Evolutionary conservation across 2,329 filamentous ascomycete genomes (phyloP).

Genomic region (Claviceps digitariae): DNA sequence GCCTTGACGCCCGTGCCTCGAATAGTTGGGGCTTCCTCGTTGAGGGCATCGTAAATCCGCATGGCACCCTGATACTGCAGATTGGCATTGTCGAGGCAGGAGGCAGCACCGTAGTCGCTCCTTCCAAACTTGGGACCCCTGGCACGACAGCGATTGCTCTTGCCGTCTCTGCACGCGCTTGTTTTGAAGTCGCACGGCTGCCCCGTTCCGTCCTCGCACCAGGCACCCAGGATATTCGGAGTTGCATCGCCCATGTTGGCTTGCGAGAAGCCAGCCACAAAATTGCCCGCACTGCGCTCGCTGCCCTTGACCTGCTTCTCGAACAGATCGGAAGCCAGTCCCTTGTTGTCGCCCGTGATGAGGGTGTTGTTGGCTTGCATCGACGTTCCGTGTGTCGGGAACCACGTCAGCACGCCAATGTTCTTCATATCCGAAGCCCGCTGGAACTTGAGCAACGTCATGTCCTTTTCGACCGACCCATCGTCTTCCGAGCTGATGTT

Average conservation of each 20-base stretch:
- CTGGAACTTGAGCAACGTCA: conserved; percentile 66
- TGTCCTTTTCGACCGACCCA: conserved; percentile 52
- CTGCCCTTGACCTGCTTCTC: conserved; percentile 52
- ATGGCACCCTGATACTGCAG: conserved; percentile 50
- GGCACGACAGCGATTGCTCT: conserved; percentile 53
- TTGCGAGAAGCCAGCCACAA: conserved; percentile 85
- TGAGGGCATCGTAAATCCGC: conserved; percentile 36
- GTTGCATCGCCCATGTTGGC: conserved; percentile 82
- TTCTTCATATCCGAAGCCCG: conserved; percentile 57
- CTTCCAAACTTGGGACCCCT: conserved; percentile 53
- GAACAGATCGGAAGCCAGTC: conserved; percentile 71
- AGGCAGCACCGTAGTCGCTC: conserved; percentile 57
- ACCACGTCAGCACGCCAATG: conserved; percentile 78
- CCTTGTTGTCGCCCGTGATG: conserved; percentile 85
- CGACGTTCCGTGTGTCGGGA: conserved; percentile 80
- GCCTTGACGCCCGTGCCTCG: conserved; percentile 55
- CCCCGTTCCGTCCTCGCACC: conserved; percentile 71
- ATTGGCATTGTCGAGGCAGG: conserved; percentile 61
- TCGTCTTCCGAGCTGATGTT: conserved; percentile 22
- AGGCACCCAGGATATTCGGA: conserved; percentile 72
- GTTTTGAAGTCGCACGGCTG: conserved; percentile 57
- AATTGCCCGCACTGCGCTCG: conserved; percentile 46
- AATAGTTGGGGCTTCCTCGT: conserved; percentile 33
- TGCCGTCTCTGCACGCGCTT: conserved; percentile 62
- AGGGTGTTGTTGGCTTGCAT: conserved; percentile 84